These are phyloP conservation scores for Salix brachista DNA, from an alignment of 345 rosid genomes.

Conservation along the genomic window DNA sequence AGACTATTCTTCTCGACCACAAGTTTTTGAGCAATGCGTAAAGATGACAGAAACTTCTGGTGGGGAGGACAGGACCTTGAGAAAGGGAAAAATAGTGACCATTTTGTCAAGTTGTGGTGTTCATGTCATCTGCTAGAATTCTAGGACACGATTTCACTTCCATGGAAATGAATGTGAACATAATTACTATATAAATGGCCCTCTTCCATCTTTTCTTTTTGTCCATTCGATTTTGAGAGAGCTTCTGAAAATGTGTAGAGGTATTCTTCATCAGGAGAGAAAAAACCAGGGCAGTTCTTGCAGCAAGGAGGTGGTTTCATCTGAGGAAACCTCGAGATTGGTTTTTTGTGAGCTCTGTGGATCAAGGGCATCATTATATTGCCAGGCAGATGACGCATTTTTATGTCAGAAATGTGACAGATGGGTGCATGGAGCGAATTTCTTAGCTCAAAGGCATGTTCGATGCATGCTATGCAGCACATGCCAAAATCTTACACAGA, in stretches of 20 bases:
- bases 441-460: conserved; percentile 71
- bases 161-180: conserved; percentile 8
- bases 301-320: conserved; percentile 9
- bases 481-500: conserved; percentile 57
- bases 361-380: conserved; percentile 50
- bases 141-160: background rate
- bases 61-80: background rate
- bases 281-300: conserved; percentile 17
- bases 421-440: conserved; percentile 76
- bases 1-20: conserved; percentile 28
- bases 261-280: conserved; percentile 21
- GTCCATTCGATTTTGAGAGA: background rate
- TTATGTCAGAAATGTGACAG: conserved; percentile 65
- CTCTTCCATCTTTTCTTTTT: background rate
- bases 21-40: conserved; percentile 4
- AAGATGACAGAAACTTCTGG: background rate
- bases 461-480: conserved; percentile 61
- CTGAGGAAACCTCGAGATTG: conserved; percentile 5
- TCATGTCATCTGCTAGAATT: conserved; percentile 15
- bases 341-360: conserved; percentile 66
- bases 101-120: conserved; percentile 23
- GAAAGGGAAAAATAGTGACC: conserved; percentile 6
- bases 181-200: background rate
- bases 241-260: conserved; percentile 49
- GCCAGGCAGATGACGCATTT: conserved; percentile 78